phyloP scores from a whole-genome alignment of 2,329 filamentous ascomycete genomes.

The Blumeriella jaapii region DNA sequence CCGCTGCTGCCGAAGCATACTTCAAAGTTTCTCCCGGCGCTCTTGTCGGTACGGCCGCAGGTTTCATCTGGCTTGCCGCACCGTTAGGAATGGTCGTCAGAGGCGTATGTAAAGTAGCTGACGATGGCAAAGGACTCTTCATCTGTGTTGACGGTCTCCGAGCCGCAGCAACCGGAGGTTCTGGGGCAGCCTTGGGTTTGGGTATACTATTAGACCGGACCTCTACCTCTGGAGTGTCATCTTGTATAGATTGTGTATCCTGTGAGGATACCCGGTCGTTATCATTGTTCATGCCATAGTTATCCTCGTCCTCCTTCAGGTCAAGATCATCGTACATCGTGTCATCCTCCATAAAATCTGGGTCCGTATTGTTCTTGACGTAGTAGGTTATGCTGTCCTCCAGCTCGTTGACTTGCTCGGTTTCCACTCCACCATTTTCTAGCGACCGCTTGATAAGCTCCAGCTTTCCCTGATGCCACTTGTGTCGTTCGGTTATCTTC shows the following conservation, averaged over 20 bases:
- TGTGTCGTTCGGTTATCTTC: conserved; percentile 76
- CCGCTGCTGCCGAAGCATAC: conserved; percentile 91
- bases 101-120: conserved; percentile 79
- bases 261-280: conserved; percentile 88
- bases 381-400: conserved; percentile 94
- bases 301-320: conserved; percentile 82
- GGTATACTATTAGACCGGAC: conserved; percentile 34
- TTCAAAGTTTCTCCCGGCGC: conserved; percentile 85
- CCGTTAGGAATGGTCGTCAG: conserved; percentile 50
- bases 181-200: conserved; percentile 44
- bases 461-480: conserved; percentile 89
- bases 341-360: conserved; percentile 90
- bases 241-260: conserved; percentile 84
- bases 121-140: conserved; percentile 86
- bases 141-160: conserved; percentile 78
- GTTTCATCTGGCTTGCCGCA: conserved; percentile 68
- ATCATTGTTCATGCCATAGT: conserved; percentile 69
- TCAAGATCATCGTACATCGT: conserved; percentile 90
- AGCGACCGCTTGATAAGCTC: conserved; percentile 82
- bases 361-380: conserved; percentile 76
- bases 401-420: conserved; percentile 74
- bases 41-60: conserved; percentile 73
- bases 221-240: conserved; percentile 59
- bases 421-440: conserved; percentile 85
- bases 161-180: conserved; percentile 41